Percentiles rank a stretch among this genome's conserved stretches.
Evolutionary conservation across 768 basidiomycete genomes (phyloP).

Genomic region (Lactifluus hygrophoroides): DNA sequence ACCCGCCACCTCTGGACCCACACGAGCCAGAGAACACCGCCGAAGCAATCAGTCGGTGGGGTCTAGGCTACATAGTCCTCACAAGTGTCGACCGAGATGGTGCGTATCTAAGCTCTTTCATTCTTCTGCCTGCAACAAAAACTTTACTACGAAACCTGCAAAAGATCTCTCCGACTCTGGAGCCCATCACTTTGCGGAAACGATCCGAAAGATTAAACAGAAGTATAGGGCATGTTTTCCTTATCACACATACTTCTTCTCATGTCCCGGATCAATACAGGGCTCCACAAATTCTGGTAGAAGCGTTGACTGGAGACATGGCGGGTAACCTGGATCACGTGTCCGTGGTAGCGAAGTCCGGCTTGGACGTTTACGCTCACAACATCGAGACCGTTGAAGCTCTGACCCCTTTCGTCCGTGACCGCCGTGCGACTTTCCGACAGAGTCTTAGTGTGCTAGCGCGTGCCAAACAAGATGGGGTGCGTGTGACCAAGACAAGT

Average conservation of each 20-base stretch:
- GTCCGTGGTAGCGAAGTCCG: constrained; percentile 78
- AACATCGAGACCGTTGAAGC: constrained; percentile 96
- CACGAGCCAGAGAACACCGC: constrained; percentile 98
- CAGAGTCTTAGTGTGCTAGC: constrained; percentile 76
- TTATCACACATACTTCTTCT: background rate
- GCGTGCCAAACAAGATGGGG: constrained; percentile 77
- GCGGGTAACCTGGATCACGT: constrained; percentile 69
- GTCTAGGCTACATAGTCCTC: constrained; percentile 93
- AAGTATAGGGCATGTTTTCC: constrained; percentile 45
- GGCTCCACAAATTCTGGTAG: constrained; percentile 92
- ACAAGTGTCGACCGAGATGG: constrained; percentile 97
- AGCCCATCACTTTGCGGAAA: constrained; percentile 89
- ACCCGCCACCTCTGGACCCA: constrained; percentile 85
- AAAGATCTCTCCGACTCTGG: constrained; percentile 92
- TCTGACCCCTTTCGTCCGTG: constrained; percentile 90
- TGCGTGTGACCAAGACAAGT: constrained; percentile 91
- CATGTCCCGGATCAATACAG: constrained; percentile 31
- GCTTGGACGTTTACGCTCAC: constrained; percentile 96
- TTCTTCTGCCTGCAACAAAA: background rate
- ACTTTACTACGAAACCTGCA: background rate
- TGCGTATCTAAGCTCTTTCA: constrained; percentile 30
- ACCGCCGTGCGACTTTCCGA: constrained; percentile 85
- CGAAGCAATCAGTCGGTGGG: constrained; percentile 97
- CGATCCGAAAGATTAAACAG: constrained; percentile 90
- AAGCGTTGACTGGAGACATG: constrained; percentile 95